Percentiles rank a stretch among this genome's conserved stretches.
These are phyloP conservation scores for Diaporthe citriasiana DNA, from an alignment of 2,329 filamentous ascomycete species.

Conservation along the genomic window DNA sequence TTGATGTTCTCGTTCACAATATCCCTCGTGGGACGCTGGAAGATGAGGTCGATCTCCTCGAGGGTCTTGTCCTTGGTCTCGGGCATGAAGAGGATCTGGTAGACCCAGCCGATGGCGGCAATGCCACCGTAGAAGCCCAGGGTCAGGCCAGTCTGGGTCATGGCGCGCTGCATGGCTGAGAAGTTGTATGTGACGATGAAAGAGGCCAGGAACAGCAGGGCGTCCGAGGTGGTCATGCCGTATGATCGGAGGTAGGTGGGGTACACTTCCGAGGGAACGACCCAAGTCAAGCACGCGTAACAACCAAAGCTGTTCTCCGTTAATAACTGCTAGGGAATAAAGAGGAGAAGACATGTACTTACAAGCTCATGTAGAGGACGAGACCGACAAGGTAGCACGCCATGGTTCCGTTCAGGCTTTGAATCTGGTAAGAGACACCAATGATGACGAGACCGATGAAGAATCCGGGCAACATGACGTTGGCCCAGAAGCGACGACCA, in stretches of 20 bases:
- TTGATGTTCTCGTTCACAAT: constrained; percentile 72
- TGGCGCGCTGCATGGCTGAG: constrained; percentile 76
- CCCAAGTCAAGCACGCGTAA: constrained; percentile 76
- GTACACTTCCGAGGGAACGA: constrained; percentile 78
- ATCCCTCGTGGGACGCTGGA: constrained; percentile 73
- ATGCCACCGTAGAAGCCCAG: constrained; percentile 83
- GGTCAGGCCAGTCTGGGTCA: constrained; percentile 74
- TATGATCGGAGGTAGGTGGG: constrained; percentile 80
- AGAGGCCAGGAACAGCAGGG: constrained; percentile 77
- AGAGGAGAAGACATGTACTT: no score
- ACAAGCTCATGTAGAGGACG: constrained; percentile 75
- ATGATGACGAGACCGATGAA: constrained; percentile 78
- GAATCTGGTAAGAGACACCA: constrained; percentile 73
- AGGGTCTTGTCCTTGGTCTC: constrained; percentile 79
- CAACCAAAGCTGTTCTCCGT: constrained; percentile 64
- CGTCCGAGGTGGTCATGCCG: constrained; percentile 80
- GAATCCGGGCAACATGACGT: constrained; percentile 79
- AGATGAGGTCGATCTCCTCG: constrained; percentile 79
- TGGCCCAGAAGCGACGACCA: constrained; percentile 82
- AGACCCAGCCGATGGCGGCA: constrained; percentile 77
- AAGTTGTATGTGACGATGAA: constrained; percentile 86
- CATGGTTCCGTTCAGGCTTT: constrained; percentile 62
- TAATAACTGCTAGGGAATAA: no score
- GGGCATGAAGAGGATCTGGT: constrained; percentile 82
- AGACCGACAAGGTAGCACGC: constrained; percentile 78